Evolutionary conservation across 768 basidiomycete genomes (phyloP).

Genomic region (Dendrothele bispora): DNA sequence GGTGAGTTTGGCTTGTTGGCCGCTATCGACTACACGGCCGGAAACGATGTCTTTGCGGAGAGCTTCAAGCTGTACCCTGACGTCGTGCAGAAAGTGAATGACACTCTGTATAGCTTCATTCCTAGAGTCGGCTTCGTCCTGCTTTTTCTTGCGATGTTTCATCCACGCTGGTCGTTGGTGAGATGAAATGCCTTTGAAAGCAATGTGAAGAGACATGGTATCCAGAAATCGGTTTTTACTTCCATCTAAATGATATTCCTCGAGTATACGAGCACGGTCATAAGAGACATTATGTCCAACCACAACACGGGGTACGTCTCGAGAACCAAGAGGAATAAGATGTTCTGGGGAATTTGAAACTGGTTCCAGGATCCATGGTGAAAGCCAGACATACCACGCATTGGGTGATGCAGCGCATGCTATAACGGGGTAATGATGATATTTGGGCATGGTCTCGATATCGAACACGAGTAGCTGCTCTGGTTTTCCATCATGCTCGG

Average conservation of each 20-base stretch:
- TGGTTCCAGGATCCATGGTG: constrained; percentile 83
- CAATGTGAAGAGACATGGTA: constrained; percentile 93
- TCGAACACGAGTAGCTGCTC: constrained; percentile 87
- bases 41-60: constrained; percentile 24
- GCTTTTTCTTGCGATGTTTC: constrained; percentile 75
- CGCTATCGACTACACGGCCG: constrained; percentile 41
- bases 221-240: constrained; percentile 84
- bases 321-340: constrained; percentile 71
- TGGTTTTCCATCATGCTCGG: constrained; percentile 58
- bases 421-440: constrained; percentile 82
- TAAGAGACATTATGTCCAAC: constrained; percentile 97
- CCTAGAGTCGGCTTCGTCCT: constrained; percentile 49
- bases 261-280: constrained; percentile 78
- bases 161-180: constrained; percentile 94
- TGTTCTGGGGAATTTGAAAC: constrained; percentile 57
- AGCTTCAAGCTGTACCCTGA: constrained; percentile 48
- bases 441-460: constrained; percentile 87
- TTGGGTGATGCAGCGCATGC: constrained; percentile 82
- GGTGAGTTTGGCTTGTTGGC: constrained; percentile 43
- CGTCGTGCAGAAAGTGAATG: constrained; percentile 34
- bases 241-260: constrained; percentile 75
- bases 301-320: constrained; percentile 56
- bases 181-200: constrained; percentile 91
- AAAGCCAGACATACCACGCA: constrained; percentile 96
- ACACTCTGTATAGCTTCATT: constrained; percentile 66